Evolutionary conservation across 768 basidiomycete species (phyloP), one percentile per base, ranked within the genome.

Genomic region (Glaciozyma antarctica): DNA sequence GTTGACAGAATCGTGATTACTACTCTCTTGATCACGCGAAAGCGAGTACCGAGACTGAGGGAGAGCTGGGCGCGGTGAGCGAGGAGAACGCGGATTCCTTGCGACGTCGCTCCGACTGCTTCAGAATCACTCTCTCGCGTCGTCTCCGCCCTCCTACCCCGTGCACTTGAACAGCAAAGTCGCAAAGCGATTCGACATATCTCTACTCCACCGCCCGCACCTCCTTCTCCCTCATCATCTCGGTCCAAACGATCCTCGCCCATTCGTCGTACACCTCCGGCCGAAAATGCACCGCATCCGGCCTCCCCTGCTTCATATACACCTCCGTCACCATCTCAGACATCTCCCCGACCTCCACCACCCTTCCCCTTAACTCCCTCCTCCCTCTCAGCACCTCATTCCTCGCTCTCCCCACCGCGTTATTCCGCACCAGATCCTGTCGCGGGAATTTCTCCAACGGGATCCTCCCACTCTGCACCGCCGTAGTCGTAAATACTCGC

Each of bases 221-320:
- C 38, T 41, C 38, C 38, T 41, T 41, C 38, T 41, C 38, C 38
- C 38, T 6, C 49, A 51, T 24, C n/a, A 51, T 21, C 7, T 69
- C 68, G 7, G 64, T 69, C 68, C 68, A 69, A 6, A 69, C 51
- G 24, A 69, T 7, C 21, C 64, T 22, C 1, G 63, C 68, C 68
- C 68, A 69, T 45, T 58, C 64, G 12, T 66, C 68, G 60, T 69
- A 69, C 24, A 69, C 68, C 32, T 63, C 62, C 7, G 32, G 52
- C 0, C 59, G 28, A 56, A 69, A 69, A 28, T 69, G 68, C 24
- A 69, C 68, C 45, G 68, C 68, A 26, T 69, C 68, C 28, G 62
- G 62, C 48, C 24, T 49, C 22, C 48, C 48, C 26, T 52, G 51
- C 6, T 38, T 57, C 13, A 22, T 48, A 24, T n/a, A 49, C 8